These are phyloP conservation scores for Aspergillus sp. DNA, from an alignment of 2,329 filamentous ascomycete genomes.

Conservation along the genomic window DNA sequence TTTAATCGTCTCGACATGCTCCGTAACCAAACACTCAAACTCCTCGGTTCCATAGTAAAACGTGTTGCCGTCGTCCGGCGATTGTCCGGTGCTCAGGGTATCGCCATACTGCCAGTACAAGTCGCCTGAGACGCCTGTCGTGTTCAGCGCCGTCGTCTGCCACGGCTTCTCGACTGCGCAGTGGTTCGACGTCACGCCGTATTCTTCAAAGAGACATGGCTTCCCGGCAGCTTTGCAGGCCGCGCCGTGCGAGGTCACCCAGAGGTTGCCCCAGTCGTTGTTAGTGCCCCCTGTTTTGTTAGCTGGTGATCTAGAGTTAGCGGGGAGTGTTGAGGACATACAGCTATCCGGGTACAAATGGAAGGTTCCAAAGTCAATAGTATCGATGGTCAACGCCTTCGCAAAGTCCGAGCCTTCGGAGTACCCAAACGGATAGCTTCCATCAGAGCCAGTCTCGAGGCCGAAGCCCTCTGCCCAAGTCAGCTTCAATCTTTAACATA, in stretches of 20 bases:
- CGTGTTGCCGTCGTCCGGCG: constrained; percentile 32
- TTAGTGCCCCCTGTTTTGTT: constrained; percentile 32
- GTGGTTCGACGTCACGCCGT: constrained; percentile 32
- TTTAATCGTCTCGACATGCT: constrained; percentile 27
- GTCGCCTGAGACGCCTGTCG: constrained; percentile 36
- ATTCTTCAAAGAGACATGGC: constrained; percentile 44
- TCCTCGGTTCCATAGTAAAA: constrained; percentile 33
- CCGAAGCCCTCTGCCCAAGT: constrained; percentile 56
- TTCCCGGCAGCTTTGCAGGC: constrained; percentile 39
- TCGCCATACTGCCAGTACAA: constrained; percentile 42
- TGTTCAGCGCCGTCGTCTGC: constrained; percentile 35
- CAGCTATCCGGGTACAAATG: constrained; percentile 53
- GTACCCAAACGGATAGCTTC: constrained; percentile 53
- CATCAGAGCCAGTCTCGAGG: constrained; percentile 45
- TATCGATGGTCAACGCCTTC: constrained; percentile 38
- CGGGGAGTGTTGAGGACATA: constrained; percentile 17
- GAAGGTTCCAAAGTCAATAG: constrained; percentile 57
- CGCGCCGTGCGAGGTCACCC: constrained; percentile 48
- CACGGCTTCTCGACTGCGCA: constrained; percentile 32
- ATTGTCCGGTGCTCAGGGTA: constrained; percentile 28
- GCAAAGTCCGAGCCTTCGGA: constrained; percentile 53
- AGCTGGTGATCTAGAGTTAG: neutral
- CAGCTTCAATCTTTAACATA: neutral
- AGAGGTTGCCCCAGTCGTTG: constrained; percentile 47
- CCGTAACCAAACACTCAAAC: constrained; percentile 33